These are phyloP conservation scores for Xanthoparmelia taractica DNA, from an alignment of 495 filamentous ascomycete species.

Conservation along the genomic window DNA sequence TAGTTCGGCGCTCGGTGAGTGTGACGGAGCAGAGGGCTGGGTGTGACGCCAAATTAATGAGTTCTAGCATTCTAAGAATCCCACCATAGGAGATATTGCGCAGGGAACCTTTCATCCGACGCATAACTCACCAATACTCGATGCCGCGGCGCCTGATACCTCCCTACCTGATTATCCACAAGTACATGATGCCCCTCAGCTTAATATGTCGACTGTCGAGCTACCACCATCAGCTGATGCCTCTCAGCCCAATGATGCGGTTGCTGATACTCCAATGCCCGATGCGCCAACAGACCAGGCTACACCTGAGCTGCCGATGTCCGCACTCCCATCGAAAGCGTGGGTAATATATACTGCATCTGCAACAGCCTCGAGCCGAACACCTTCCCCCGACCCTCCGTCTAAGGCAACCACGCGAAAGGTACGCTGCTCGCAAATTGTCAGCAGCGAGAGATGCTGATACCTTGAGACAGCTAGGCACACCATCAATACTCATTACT, in stretches of 20 bases:
- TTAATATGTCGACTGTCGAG: background rate
- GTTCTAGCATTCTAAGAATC: background rate
- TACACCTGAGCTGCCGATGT: background rate
- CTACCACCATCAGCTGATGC: background rate
- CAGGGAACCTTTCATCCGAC: background rate
- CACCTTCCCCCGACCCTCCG: background rate
- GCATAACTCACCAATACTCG: background rate
- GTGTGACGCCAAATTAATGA: background rate
- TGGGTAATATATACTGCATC: background rate
- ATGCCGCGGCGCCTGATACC: background rate
- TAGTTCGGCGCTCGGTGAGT: background rate
- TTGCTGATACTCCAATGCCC: background rate
- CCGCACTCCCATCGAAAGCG: background rate
- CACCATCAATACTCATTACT: background rate
- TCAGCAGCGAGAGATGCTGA: background rate
- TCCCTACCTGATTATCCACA: background rate
- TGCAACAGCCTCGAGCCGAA: background rate
- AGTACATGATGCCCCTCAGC: background rate
- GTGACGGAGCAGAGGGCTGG: background rate
- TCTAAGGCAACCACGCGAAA: background rate
- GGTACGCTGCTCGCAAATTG: background rate
- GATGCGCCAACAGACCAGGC: background rate
- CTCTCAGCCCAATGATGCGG: background rate
- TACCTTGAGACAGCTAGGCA: background rate
- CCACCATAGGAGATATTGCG: background rate